Percentiles rank a stretch among this genome's conserved stretches.
phyloP scores from a whole-genome alignment of 1,284 basidiomycete genomes.

The Ceratobasidium sp. region DNA sequence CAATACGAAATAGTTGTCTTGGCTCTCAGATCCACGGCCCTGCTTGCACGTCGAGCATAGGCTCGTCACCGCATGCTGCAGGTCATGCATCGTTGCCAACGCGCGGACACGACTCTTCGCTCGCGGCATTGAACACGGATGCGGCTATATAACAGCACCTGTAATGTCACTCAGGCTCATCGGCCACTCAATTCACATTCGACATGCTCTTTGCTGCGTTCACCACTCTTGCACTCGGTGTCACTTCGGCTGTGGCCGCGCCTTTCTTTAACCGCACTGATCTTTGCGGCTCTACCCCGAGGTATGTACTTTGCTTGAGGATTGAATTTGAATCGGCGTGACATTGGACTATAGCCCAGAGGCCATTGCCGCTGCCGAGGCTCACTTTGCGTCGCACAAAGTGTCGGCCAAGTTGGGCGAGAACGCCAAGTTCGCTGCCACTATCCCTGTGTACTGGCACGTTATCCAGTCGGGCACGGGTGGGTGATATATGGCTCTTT shows the following conservation, averaged over 20 bases:
- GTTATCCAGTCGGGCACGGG: constrained; percentile 26
- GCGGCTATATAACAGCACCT: too few relatives aligned
- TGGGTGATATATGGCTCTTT: background rate
- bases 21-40: too few relatives aligned
- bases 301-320: background rate
- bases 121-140: too few relatives aligned
- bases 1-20: too few relatives aligned
- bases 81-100: too few relatives aligned
- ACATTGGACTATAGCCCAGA: background rate
- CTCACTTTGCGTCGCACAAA: background rate
- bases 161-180: too few relatives aligned
- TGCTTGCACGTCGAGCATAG: too few relatives aligned
- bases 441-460: constrained; percentile 39
- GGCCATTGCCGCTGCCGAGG: background rate
- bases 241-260: background rate
- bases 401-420: background rate
- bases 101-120: too few relatives aligned
- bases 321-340: background rate
- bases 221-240: background rate
- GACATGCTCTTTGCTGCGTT: background rate
- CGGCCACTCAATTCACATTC: too few relatives aligned
- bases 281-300: background rate
- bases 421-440: background rate
- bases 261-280: background rate
- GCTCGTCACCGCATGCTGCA: too few relatives aligned